Conservation (phyloP, 2,329 filamentous ascomycete genomes). For the Pseudogymnoascus sp. region DNA sequence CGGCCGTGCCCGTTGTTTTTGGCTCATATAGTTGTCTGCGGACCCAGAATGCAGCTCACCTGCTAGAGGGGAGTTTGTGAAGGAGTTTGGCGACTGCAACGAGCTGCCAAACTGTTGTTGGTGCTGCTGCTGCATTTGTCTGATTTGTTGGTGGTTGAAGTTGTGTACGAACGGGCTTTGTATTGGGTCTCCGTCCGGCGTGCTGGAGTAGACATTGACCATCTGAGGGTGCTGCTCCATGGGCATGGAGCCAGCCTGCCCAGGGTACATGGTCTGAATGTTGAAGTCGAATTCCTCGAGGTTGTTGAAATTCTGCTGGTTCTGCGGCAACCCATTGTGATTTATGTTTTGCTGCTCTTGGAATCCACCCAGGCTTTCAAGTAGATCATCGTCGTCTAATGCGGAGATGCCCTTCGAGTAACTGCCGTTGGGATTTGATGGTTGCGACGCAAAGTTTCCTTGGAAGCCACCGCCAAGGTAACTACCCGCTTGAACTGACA, state of each 20-base stretch:
- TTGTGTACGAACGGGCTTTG: constrained; percentile 79
- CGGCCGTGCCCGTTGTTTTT: constrained; percentile 51
- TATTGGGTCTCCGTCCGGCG: constrained; percentile 83
- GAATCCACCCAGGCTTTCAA: constrained; percentile 58
- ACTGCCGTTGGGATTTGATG: constrained; percentile 51
- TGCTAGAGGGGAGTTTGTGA: constrained; percentile 41
- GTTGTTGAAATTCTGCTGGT: constrained; percentile 47
- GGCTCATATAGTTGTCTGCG: constrained; percentile 44
- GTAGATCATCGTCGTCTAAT: constrained; percentile 81
- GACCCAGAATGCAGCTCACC: constrained; percentile 39
- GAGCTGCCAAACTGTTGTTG: constrained; percentile 47
- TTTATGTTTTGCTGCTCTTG: constrained; percentile 16
- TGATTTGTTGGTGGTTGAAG: constrained; percentile 71
- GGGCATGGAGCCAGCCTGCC: constrained; percentile 49
- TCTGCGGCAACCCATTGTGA: constrained; percentile 42
- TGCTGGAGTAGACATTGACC: constrained; percentile 78
- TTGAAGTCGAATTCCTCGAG: constrained; percentile 50
- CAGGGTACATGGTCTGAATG: constrained; percentile 45
- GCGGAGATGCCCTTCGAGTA: constrained; percentile 71
- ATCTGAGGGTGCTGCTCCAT: constrained; percentile 54
- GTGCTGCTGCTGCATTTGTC: constrained; percentile 51
- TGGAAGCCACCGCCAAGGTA: constrained; percentile 49
- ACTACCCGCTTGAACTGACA: constrained; percentile 34
- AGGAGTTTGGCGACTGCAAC: constrained; percentile 43
- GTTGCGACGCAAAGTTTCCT: constrained; percentile 48